Conservation (phyloP, 768 basidiomycete genomes). For the Naganishia onofrii region DNA sequence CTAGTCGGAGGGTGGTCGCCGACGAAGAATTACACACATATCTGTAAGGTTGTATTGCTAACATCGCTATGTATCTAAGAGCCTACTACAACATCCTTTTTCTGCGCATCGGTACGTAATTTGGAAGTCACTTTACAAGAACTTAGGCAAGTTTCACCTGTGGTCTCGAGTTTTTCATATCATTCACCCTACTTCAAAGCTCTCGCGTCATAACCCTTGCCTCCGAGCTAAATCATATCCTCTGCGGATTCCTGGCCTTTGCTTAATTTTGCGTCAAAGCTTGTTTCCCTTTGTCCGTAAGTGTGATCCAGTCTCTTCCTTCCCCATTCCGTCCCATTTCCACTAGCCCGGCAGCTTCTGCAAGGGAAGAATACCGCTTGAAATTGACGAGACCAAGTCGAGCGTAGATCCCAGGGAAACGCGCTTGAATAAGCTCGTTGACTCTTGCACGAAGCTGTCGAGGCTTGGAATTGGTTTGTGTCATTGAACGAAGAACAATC, state of each 20-base stretch:
- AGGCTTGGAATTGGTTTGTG: background rate
- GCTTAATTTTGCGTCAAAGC: background rate
- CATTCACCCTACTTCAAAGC: background rate
- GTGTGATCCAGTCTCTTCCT: conserved; percentile 18
- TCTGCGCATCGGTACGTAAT: background rate
- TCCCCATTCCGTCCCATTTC: conserved; percentile 10
- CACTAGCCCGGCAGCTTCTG: background rate
- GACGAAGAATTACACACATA: background rate
- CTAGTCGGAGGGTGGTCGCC: conserved; percentile 20
- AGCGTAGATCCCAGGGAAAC: conserved; percentile 15
- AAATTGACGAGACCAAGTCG: conserved; percentile 19
- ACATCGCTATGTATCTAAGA: background rate
- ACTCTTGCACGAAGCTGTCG: conserved; percentile 6
- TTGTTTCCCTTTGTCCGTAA: conserved; percentile 13
- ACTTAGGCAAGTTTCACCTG: background rate
- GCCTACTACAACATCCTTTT: background rate
- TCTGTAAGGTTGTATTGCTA: conserved; percentile 15
- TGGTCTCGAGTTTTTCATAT: background rate
- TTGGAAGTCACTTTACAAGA: background rate
- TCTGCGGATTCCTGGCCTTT: too few species aligned
- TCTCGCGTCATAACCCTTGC: too few species aligned
- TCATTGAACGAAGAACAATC: conserved; percentile 14
- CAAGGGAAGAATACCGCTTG: background rate
- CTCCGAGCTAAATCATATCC: too few species aligned
- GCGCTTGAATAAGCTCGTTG: conserved; percentile 15